Evolutionary conservation across 192 early-diverging fungal species (phyloP).

Genomic region (Coemansia sp.): DNA sequence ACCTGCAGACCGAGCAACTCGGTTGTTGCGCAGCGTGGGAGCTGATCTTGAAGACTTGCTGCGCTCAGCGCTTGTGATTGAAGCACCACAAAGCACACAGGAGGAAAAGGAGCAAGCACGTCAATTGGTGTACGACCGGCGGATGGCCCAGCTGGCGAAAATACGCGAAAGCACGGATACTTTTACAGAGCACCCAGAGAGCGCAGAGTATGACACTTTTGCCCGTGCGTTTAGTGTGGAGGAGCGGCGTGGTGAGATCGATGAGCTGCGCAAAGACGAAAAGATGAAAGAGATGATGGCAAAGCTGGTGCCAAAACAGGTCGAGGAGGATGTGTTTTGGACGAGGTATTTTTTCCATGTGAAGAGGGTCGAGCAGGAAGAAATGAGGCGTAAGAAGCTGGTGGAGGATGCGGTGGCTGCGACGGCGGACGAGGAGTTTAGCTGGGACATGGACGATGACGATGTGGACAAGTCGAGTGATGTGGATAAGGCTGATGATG

Average conservation of each 20-base stretch:
- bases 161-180: constrained; percentile 38
- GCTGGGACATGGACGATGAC: constrained; percentile 47
- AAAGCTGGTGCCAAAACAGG: constrained; percentile 24
- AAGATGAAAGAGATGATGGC: constrained; percentile 18
- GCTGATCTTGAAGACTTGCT: constrained; percentile 43
- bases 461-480: constrained; percentile 9
- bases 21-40: constrained; percentile 18
- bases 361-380: constrained; percentile 47
- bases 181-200: constrained; percentile 5
- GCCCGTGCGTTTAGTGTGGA: constrained; percentile 10
- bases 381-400: constrained; percentile 41
- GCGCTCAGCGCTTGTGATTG: constrained; percentile 52
- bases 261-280: neutral
- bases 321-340: constrained; percentile 42
- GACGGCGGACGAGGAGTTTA: constrained; percentile 42
- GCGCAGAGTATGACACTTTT: constrained; percentile 22
- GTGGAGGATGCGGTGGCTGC: constrained; percentile 51
- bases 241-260: neutral
- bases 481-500: constrained; percentile 14
- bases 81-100: constrained; percentile 44
- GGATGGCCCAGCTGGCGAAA: constrained; percentile 45
- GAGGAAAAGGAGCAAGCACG: constrained; percentile 38
- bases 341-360: constrained; percentile 44
- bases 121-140: constrained; percentile 49
- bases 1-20: neutral